Percentiles rank a stretch among this genome's conserved stretches.
phyloP scores from a whole-genome alignment of 208 protist genomes.

The Angomonas ambiguus region DNA sequence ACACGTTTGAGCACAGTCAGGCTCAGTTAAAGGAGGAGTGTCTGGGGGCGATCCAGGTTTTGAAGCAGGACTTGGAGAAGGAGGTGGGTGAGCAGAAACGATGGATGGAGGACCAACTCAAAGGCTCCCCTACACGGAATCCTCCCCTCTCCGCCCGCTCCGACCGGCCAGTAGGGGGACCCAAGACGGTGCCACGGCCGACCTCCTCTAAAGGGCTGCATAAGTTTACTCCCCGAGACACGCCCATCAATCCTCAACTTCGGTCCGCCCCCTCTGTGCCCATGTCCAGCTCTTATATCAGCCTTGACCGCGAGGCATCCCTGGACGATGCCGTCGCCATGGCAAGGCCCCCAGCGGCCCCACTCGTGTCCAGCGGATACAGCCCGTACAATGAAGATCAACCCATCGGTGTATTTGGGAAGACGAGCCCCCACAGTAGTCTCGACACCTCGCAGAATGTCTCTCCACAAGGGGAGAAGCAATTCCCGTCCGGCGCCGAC shows the following conservation, averaged over 20 bases:
- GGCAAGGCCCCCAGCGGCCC: background rate
- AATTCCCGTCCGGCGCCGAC: background rate
- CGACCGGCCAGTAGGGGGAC: background rate
- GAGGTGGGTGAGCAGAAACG: conserved; percentile 6
- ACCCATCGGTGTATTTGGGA: conserved; percentile 14
- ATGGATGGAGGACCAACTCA: background rate
- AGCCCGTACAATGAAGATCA: conserved; percentile 18
- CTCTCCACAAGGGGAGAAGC: background rate
- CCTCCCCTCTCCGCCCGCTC: background rate
- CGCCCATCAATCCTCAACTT: background rate
- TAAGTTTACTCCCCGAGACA: background rate
- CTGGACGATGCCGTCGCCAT: background rate
- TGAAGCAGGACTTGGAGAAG: background rate
- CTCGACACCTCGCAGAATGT: background rate
- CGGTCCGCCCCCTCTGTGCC: background rate
- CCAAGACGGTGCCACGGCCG: background rate
- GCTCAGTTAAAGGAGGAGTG: conserved; percentile 13
- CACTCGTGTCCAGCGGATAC: conserved; percentile 12
- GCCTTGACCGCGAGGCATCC: conserved; percentile 5
- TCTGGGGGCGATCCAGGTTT: background rate
- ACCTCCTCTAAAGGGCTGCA: background rate
- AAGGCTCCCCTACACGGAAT: background rate
- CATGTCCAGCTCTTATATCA: conserved; percentile 10
- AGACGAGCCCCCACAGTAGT: background rate
- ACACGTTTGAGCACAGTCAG: background rate